phyloP scores from a whole-genome alignment of 106 monocot species.

The Phalaenopsis aphrodite region DNA sequence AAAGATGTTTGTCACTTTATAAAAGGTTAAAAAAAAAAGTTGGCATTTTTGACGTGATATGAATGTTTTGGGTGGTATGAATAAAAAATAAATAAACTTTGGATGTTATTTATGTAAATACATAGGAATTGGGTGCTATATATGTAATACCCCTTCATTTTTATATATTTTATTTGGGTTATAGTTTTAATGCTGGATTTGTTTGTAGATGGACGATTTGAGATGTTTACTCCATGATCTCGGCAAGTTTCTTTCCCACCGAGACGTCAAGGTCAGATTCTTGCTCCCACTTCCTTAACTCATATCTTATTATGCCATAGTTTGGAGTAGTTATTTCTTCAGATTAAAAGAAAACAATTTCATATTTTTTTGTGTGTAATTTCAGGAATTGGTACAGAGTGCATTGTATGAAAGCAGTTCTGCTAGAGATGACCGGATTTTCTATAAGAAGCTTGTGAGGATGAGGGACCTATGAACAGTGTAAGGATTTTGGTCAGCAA shows the following conservation, averaged over 20 bases:
- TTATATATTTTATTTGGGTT: not conserved
- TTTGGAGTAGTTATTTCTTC: not conserved
- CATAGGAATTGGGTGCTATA: no score
- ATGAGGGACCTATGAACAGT: constrained; percentile 27
- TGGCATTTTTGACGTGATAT: no score
- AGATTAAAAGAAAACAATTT: not conserved
- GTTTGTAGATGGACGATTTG: constrained; percentile 75
- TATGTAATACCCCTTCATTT: not conserved
- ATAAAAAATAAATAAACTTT: no score
- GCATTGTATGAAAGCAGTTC: constrained; percentile 75
- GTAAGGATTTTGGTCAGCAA: not conserved
- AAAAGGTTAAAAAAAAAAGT: no score
- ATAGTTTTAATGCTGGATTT: not conserved
- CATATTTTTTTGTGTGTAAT: not conserved
- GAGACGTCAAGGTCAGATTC: constrained; percentile 79
- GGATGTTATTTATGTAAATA: no score
- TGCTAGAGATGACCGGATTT: constrained; percentile 69
- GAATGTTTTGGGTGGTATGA: no score
- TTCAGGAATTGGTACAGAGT: constrained; percentile 78
- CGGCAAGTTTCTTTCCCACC: constrained; percentile 73
- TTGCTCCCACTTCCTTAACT: not conserved
- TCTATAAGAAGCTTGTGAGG: constrained; percentile 76
- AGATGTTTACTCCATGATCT: constrained; percentile 80
- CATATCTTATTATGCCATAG: no score
- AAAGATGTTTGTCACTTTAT: no score